Percentiles rank a stretch among this genome's conserved stretches.
These are phyloP conservation scores for Candida ponderosae DNA, from an alignment of 805 yeast species.

Conservation along the genomic window DNA sequence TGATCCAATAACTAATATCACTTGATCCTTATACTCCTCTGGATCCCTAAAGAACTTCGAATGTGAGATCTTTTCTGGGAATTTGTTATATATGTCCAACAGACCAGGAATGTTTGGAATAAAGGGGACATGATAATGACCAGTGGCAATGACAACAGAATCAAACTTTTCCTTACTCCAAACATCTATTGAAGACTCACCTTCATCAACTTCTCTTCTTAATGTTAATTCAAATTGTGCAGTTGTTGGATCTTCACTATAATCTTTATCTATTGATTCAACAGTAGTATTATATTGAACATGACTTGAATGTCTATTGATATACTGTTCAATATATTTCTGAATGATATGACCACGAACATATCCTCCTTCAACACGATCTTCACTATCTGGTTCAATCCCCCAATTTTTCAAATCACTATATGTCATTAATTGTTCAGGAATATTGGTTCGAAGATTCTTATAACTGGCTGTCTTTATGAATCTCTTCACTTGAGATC, in stretches of 20 bases:
- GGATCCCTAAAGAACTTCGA: slow-evolving; percentile 22
- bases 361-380: slow-evolving; percentile 36
- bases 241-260: slow-evolving; percentile 2
- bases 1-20: slow-evolving; percentile 54
- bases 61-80: slow-evolving; percentile 18
- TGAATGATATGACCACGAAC: slow-evolving; percentile 41
- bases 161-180: slow-evolving; percentile 32
- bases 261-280: slow-evolving; percentile 26
- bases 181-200: slow-evolving; percentile 16
- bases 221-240: slow-evolving; percentile 23
- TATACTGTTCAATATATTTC: slow-evolving; percentile 44
- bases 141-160: slow-evolving; percentile 43
- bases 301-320: slow-evolving; percentile 19
- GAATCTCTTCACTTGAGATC: slow-evolving; percentile 13
- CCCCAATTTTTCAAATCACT: slow-evolving; percentile 32
- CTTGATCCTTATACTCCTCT: slow-evolving; percentile 16
- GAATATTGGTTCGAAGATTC: slow-evolving; percentile 30
- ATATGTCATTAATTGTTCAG: slow-evolving; percentile 37
- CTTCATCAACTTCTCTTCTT: slow-evolving; percentile 18
- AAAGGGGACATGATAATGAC: slow-evolving; percentile 49
- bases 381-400: slow-evolving; percentile 5
- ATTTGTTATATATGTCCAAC: slow-evolving; percentile 15
- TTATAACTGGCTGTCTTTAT: slow-evolving; percentile 24
- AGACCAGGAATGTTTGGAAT: slow-evolving; percentile 45
- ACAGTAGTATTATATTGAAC: slow-evolving; percentile 27